phyloP scores from a whole-genome alignment of 331 rosid species.

The Quercus phellos region DNA sequence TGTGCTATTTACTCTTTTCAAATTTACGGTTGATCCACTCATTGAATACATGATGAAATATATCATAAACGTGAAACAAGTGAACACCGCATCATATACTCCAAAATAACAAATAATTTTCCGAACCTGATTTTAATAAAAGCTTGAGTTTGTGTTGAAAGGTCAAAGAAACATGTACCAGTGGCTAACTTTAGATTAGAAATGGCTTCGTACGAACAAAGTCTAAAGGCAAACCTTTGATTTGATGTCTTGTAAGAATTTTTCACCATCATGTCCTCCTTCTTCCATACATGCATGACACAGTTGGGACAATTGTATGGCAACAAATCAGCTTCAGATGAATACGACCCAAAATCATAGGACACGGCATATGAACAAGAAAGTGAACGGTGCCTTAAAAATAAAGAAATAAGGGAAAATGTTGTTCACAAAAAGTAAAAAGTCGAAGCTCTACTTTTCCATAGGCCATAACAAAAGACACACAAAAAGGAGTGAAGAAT shows the following conservation, averaged over 20 bases:
- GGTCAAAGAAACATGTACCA: neutral
- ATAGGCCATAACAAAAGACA: constrained; percentile 4
- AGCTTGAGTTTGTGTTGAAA: too few species aligned
- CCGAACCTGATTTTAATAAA: too few species aligned
- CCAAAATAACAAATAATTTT: too few species aligned
- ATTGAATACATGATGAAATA: too few species aligned
- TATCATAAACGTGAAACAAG: too few species aligned
- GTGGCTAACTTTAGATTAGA: neutral
- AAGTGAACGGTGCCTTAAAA: neutral
- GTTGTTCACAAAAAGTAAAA: neutral
- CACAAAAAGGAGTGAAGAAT: neutral
- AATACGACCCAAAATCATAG: neutral
- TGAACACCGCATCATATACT: too few species aligned
- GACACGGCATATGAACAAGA: neutral
- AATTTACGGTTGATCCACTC: accelerated
- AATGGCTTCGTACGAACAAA: neutral
- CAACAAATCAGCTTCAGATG: too few species aligned
- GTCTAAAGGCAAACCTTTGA: neutral
- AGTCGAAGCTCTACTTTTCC: constrained; percentile 27
- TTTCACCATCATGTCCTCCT: neutral
- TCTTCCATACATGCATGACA: neutral
- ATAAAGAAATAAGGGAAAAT: neutral
- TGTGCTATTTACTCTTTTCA: too few species aligned
- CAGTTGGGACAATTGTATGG: neutral
- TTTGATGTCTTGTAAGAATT: neutral